phyloP scores from a whole-genome alignment of 495 filamentous ascomycete species.

The Podospora australis region DNA sequence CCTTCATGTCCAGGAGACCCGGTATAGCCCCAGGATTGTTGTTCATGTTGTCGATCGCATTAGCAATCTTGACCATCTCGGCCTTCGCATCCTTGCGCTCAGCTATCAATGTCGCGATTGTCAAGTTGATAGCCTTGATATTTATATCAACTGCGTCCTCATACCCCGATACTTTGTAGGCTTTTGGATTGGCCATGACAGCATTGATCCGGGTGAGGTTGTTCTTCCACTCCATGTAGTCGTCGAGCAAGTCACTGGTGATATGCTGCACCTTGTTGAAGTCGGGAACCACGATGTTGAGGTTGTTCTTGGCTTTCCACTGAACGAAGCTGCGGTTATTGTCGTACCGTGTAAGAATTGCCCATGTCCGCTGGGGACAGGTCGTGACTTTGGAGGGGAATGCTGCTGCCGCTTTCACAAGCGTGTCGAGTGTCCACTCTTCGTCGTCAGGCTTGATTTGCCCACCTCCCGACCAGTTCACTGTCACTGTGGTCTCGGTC shows the following conservation, averaged over 20 bases:
- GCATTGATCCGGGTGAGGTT: background rate
- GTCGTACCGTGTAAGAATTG: slow-evolving; percentile 4
- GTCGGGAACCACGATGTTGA: background rate
- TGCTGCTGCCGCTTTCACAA: background rate
- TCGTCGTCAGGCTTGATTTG: background rate
- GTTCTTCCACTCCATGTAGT: background rate
- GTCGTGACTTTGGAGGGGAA: background rate
- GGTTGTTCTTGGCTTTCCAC: background rate
- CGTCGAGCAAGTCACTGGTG: background rate
- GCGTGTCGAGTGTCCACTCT: background rate
- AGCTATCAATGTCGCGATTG: no score
- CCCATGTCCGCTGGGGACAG: slow-evolving; percentile 3
- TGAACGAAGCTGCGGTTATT: slow-evolving; percentile 1
- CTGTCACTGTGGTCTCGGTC: background rate
- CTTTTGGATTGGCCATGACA: background rate
- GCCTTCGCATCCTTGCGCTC: background rate
- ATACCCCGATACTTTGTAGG: background rate
- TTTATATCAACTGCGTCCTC: background rate
- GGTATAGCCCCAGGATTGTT: no score
- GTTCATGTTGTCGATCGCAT: no score
- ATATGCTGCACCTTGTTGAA: background rate
- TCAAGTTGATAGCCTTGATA: background rate
- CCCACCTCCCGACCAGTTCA: slow-evolving; percentile 2
- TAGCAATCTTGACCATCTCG: no score
- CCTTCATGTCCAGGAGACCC: no score